Percentiles rank a stretch among this genome's conserved stretches.
Conservation (phyloP, 352 stramenopile species). For the Pythium brachiatum region DNA sequence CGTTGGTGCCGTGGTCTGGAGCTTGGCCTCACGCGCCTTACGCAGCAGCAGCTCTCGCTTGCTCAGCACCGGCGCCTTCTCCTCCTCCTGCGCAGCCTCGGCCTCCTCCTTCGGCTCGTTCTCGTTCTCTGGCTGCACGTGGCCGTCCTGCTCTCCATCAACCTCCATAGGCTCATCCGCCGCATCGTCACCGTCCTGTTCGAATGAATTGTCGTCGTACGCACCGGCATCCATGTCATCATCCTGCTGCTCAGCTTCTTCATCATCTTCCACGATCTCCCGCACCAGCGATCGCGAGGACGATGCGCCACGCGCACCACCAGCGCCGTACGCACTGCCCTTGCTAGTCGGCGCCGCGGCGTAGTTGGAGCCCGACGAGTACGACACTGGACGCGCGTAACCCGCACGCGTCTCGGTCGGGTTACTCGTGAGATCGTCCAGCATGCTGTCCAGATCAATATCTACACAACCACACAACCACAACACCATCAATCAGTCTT, state of each 20-base stretch:
- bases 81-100: slow-evolving; percentile 13
- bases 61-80: slow-evolving; percentile 36
- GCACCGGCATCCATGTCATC: slow-evolving; percentile 13
- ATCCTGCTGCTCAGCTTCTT: background rate
- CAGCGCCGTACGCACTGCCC: slow-evolving; percentile 4
- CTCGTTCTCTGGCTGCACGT: slow-evolving; percentile 31
- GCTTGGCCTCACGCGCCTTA: slow-evolving; percentile 49
- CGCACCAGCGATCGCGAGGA: slow-evolving; percentile 8
- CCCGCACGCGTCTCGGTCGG: slow-evolving; percentile 54
- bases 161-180: slow-evolving; percentile 21
- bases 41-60: slow-evolving; percentile 79
- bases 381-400: slow-evolving; percentile 59
- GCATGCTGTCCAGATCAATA: slow-evolving; percentile 86
- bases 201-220: slow-evolving; percentile 19
- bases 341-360: slow-evolving; percentile 1
- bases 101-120: slow-evolving; percentile 32
- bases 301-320: background rate
- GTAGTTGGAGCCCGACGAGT: slow-evolving; percentile 40
- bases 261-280: slow-evolving; percentile 22
- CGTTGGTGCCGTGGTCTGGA: slow-evolving; percentile 66
- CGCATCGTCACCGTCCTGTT: slow-evolving; percentile 4
- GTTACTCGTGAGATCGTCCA: slow-evolving; percentile 83
- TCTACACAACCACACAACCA: slow-evolving; percentile 30
- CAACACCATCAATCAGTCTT: slow-evolving; percentile 1
- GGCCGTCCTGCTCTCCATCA: slow-evolving; percentile 20